Conservation (phyloP, 1,139 yeast genomes). For the Taphrina flavorubra region DNA sequence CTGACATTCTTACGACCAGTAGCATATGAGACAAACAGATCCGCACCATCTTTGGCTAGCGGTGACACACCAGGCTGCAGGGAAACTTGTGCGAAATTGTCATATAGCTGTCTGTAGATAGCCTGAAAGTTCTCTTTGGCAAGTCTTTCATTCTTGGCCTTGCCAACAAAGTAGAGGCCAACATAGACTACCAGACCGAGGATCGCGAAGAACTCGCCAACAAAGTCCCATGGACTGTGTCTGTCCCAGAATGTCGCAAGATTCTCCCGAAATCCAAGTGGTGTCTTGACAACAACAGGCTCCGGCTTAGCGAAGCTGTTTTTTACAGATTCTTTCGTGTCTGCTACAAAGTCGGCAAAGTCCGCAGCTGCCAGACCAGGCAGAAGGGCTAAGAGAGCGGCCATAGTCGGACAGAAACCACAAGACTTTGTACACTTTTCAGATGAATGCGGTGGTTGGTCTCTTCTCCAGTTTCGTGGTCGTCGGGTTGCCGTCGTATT, state of each 20-base stretch:
- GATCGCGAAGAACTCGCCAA: constrained; percentile 66
- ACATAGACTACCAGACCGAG: constrained; percentile 59
- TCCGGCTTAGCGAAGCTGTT: constrained; percentile 6
- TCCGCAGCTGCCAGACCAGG: constrained; percentile 19
- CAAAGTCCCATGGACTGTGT: constrained; percentile 61
- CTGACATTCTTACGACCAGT: constrained; percentile 84
- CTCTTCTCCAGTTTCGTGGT: not conserved
- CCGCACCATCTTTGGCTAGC: constrained; percentile 69
- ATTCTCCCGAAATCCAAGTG: not conserved
- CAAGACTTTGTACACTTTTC: no score
- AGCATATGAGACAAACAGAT: constrained; percentile 77
- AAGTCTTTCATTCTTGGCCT: constrained; percentile 43
- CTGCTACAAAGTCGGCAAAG: constrained; percentile 18
- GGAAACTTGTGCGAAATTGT: constrained; percentile 83
- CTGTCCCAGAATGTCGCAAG: constrained; percentile 34
- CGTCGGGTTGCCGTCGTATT: no score
- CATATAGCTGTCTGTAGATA: constrained; percentile 56
- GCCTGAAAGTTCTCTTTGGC: constrained; percentile 45
- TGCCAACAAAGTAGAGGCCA: constrained; percentile 50
- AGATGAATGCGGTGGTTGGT: not conserved
- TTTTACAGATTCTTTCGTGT: constrained; percentile 13
- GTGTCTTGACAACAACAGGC: not conserved
- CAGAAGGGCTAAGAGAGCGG: constrained; percentile 16
- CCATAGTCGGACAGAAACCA: not conserved
- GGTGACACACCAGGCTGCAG: constrained; percentile 56